These are phyloP conservation scores for Ceratobasidium sp. DNA, from an alignment of 1,284 basidiomycete genomes.

Conservation along the genomic window DNA sequence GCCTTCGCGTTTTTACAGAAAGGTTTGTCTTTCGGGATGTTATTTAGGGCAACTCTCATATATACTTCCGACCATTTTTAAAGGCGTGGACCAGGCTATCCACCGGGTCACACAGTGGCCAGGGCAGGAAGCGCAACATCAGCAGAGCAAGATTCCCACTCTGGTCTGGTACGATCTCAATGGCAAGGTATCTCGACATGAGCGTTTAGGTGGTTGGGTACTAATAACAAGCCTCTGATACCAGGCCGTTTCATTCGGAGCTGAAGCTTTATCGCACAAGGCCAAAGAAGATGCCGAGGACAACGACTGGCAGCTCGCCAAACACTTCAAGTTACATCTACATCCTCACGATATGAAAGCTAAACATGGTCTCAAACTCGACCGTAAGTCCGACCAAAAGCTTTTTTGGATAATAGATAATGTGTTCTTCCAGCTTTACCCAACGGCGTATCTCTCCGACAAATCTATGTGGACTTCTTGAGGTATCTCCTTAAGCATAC, in stretches of 20 bases:
- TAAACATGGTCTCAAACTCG: constrained; percentile 19
- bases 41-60: not conserved
- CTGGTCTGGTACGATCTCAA: constrained; percentile 44
- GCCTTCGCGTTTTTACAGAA: constrained; percentile 37
- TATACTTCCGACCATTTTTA: not conserved
- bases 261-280: constrained; percentile 26
- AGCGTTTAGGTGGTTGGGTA: no score
- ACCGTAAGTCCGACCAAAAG: constrained; percentile 21
- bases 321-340: constrained; percentile 46
- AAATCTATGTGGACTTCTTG: constrained; percentile 46
- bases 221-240: not conserved
- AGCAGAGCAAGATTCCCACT: constrained; percentile 47
- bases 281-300: constrained; percentile 41
- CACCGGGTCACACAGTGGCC: constrained; percentile 47
- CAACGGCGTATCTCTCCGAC: constrained; percentile 15
- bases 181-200: constrained; percentile 20
- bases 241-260: constrained; percentile 45
- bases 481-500: constrained; percentile 46
- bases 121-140: constrained; percentile 34
- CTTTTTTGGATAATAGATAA: not conserved
- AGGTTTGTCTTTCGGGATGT: not conserved
- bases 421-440: constrained; percentile 29
- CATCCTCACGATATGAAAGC: constrained; percentile 46
- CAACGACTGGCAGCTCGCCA: constrained; percentile 45
- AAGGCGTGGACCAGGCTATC: constrained; percentile 15